These are phyloP conservation scores for Quercus lobata DNA, from an alignment of 331 rosid genomes.

Conservation along the genomic window DNA sequence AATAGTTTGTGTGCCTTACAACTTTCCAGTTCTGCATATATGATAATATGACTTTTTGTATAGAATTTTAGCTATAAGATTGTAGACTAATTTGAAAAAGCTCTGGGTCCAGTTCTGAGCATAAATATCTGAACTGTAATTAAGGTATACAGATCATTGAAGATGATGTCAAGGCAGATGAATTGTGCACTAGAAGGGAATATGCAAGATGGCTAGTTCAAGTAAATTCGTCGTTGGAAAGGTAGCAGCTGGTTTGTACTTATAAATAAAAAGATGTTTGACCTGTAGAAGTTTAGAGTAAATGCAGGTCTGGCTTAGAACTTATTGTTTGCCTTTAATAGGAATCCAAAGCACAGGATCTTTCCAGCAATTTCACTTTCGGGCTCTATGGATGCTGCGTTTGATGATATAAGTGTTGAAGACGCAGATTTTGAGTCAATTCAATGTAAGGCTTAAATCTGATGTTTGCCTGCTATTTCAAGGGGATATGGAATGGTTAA, in stretches of 20 bases:
- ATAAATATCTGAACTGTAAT: conserved; percentile 28
- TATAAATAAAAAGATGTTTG: conserved; percentile 4
- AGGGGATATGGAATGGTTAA: background rate
- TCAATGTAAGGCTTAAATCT: conserved; percentile 51
- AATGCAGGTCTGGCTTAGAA: conserved; percentile 11
- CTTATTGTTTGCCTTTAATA: conserved; percentile 29
- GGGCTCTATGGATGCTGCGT: conserved; percentile 58
- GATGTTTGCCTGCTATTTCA: background rate
- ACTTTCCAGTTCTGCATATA: background rate
- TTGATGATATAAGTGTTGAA: conserved; percentile 52
- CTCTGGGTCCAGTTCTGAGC: conserved; percentile 30
- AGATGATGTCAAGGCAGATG: conserved; percentile 64
- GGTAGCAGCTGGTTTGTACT: conserved; percentile 40
- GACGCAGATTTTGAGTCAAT: conserved; percentile 69
- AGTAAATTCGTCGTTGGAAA: conserved; percentile 49
- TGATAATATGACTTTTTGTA: background rate
- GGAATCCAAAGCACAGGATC: conserved; percentile 61
- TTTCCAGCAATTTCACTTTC: conserved; percentile 55
- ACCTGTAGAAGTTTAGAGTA: background rate
- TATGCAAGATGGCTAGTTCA: conserved; percentile 87
- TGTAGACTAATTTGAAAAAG: background rate
- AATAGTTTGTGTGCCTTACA: background rate
- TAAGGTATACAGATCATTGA: conserved; percentile 77
- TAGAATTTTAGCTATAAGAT: background rate
- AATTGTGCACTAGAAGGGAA: conserved; percentile 88